Evolutionary conservation across 495 filamentous ascomycete genomes (phyloP).

Genomic region (Neurospora sp.): DNA sequence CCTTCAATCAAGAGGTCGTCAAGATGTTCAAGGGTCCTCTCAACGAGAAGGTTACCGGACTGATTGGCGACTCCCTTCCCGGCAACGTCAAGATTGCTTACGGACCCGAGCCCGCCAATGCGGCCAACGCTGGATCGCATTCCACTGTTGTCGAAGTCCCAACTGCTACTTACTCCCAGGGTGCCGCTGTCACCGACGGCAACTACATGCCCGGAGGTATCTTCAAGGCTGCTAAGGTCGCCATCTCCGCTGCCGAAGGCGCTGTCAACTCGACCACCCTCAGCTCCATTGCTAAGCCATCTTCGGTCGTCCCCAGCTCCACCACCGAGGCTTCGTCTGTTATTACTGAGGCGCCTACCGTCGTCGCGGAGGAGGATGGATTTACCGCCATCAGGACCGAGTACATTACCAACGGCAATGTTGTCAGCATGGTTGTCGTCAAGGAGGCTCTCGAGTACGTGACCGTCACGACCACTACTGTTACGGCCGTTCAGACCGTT

Average conservation of each 20-base stretch:
- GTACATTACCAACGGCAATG: conserved; percentile 27
- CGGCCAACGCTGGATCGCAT: conserved; percentile 3
- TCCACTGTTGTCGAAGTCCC: conserved; percentile 10
- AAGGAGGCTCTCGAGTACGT: conserved; percentile 36
- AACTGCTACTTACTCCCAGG: conserved; percentile 12
- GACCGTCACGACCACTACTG: conserved; percentile 17
- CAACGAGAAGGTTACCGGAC: conserved; percentile 23
- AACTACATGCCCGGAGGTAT: conserved; percentile 15
- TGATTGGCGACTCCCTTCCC: conserved; percentile 24
- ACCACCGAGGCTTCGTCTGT: conserved; percentile 3
- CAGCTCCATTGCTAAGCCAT: not conserved
- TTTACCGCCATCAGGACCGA: conserved; percentile 33
- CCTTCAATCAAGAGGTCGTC: conserved; percentile 12
- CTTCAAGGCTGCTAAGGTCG: conserved; percentile 12
- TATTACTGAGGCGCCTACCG: conserved; percentile 16
- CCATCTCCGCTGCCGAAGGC: not conserved
- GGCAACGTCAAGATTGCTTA: conserved; percentile 27
- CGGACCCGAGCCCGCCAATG: conserved; percentile 25
- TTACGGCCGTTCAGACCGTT: conserved; percentile 5
- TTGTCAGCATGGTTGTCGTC: conserved; percentile 34
- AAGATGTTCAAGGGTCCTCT: conserved; percentile 16
- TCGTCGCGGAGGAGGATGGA: conserved; percentile 11
- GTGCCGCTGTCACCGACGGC: conserved; percentile 5
- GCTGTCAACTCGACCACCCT: not conserved
- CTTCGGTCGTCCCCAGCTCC: not conserved